Conservation (phyloP, 1,139 yeast species). For the Yamadazyma triangularis region DNA sequence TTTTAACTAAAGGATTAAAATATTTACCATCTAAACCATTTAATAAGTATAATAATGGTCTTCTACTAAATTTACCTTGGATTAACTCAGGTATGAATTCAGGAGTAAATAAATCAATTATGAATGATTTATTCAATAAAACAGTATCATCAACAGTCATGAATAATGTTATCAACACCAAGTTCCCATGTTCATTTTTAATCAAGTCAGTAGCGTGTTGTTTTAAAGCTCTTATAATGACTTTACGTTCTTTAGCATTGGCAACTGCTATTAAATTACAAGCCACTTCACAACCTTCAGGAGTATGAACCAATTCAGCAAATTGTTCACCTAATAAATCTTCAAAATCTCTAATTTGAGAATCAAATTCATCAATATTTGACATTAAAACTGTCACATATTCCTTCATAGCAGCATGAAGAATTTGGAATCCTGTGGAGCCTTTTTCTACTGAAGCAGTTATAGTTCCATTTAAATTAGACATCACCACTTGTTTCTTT, state of each 20-base stretch:
- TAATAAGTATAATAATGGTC: conserved; percentile 81
- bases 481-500: conserved; percentile 71
- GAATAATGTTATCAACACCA: conserved; percentile 73
- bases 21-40: conserved; percentile 79
- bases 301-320: conserved; percentile 93
- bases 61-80: conserved; percentile 74
- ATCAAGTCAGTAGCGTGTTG: conserved; percentile 71
- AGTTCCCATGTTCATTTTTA: conserved; percentile 81
- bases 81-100: conserved; percentile 56
- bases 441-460: conserved; percentile 93
- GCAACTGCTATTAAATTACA: conserved; percentile 75
- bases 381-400: conserved; percentile 65
- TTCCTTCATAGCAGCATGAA: conserved; percentile 95
- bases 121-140: conserved; percentile 68
- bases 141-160: conserved; percentile 94
- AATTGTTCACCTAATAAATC: conserved; percentile 83
- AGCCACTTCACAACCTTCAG: conserved; percentile 92
- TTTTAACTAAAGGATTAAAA: conserved; percentile 67
- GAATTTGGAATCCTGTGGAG: conserved; percentile 90
- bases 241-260: conserved; percentile 89
- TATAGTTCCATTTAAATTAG: conserved; percentile 77
- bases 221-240: conserved; percentile 65
- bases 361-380: conserved; percentile 40
- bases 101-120: conserved; percentile 50
- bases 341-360: conserved; percentile 74